Evolutionary conservation across 371 early-diverging fungal genomes (phyloP).

Genomic region (Mortierella sp.): DNA sequence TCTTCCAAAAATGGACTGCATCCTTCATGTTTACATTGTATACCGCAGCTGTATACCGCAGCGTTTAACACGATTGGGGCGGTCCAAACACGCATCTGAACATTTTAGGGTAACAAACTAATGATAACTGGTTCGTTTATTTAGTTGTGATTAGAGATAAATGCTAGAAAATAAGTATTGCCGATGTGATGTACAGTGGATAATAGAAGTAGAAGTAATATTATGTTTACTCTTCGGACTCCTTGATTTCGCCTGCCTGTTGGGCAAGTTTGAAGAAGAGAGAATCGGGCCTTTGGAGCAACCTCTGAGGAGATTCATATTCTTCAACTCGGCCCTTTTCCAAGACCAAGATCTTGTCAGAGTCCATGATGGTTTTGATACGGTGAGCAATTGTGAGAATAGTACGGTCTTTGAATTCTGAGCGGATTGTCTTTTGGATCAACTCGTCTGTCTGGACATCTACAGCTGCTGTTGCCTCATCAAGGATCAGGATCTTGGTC

Average conservation of each 20-base stretch:
- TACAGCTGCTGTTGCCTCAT: conserved; percentile 1
- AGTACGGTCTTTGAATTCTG: conserved; percentile 73
- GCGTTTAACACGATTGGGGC: too few species aligned
- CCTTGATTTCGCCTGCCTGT: conserved; percentile 70
- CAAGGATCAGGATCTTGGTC: conserved; percentile 5
- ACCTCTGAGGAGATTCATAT: conserved; percentile 56
- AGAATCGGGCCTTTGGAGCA: conserved; percentile 65
- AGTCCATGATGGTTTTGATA: conserved; percentile 71
- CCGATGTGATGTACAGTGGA: too few species aligned
- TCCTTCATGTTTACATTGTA: too few species aligned
- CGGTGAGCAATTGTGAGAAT: conserved; percentile 79
- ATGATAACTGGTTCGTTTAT: too few species aligned
- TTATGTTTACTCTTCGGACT: not conserved
- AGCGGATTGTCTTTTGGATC: conserved; percentile 82
- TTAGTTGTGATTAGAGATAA: too few species aligned
- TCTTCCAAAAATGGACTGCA: too few species aligned
- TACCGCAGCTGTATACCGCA: too few species aligned
- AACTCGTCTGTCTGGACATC: not conserved
- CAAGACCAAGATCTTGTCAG: conserved; percentile 59
- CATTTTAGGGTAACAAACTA: too few species aligned
- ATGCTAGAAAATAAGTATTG: too few species aligned
- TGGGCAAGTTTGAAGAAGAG: conserved; percentile 81
- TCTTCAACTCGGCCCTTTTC: conserved; percentile 61
- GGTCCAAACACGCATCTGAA: too few species aligned
- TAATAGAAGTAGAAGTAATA: not conserved